Percentiles rank a stretch among this genome's conserved stretches.
Conservation (phyloP, 163 green algal genomes). For the Scenedesmus sp. region DNA sequence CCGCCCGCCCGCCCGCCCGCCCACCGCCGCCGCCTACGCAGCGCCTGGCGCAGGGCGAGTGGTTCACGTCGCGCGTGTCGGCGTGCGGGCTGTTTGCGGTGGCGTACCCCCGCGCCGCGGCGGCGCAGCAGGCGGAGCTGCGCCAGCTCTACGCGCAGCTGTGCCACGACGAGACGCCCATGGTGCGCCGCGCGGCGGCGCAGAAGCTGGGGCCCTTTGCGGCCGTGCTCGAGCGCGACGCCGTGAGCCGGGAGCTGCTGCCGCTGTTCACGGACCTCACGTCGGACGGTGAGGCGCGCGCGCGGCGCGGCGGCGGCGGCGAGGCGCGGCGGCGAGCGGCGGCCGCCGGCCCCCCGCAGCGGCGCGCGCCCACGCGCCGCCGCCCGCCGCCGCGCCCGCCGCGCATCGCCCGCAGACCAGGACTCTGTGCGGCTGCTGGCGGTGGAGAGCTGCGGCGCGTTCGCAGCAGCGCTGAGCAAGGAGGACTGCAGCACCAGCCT, state of each 20-base stretch:
- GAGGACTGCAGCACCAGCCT: constrained; percentile 78
- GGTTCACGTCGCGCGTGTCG: constrained; percentile 97
- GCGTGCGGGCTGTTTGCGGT: constrained; percentile 90
- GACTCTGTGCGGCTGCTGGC: constrained; percentile 97
- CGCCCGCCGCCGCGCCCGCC: background rate
- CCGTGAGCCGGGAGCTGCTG: constrained; percentile 82
- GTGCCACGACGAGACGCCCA: constrained; percentile 98
- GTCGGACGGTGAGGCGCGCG: constrained; percentile 76
- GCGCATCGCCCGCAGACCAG: constrained; percentile 91
- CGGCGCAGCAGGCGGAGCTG: constrained; percentile 68
- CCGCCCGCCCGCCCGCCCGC: background rate
- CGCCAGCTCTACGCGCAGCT: constrained; percentile 83
- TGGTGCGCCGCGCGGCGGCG: constrained; percentile 93
- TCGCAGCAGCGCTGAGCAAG: constrained; percentile 82
- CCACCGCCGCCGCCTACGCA: constrained; percentile 49
- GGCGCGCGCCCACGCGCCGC: too few relatives aligned
- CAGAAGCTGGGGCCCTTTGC: constrained; percentile 91
- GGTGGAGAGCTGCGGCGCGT: constrained; percentile 90
- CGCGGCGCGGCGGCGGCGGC: background rate
- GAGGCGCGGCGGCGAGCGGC: too few relatives aligned
- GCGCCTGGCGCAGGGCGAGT: constrained; percentile 91
- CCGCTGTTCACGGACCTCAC: constrained; percentile 89
- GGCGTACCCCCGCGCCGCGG: constrained; percentile 73
- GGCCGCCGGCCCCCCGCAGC: too few relatives aligned
- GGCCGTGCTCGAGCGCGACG: constrained; percentile 76